Evolutionary conservation across 1,284 basidiomycete genomes (phyloP).

Genomic region (Peniophora sp.): DNA sequence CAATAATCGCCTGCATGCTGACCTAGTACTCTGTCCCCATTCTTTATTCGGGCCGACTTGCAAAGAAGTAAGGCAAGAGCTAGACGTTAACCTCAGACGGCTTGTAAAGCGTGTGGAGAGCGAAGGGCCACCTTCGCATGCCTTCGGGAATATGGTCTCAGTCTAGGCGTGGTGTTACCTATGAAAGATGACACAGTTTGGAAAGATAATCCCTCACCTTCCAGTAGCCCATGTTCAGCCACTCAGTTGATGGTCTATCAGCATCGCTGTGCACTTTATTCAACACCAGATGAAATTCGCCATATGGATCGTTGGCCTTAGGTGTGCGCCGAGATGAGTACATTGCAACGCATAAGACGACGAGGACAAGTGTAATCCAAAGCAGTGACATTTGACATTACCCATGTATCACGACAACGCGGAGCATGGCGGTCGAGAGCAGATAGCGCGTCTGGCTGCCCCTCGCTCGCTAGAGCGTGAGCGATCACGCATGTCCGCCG

Average conservation of each 20-base stretch:
- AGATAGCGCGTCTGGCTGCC: no score
- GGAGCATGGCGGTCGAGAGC: no score
- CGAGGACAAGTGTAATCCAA: no score
- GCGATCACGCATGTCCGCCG: no score
- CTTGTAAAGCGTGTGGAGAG: neutral
- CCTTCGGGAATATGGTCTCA: slow-evolving; percentile 44
- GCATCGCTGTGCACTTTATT: slow-evolving; percentile 31
- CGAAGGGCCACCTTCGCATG: slow-evolving; percentile 43
- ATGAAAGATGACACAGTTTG: neutral
- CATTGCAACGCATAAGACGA: no score
- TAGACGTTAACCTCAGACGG: slow-evolving; percentile 14
- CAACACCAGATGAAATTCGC: slow-evolving; percentile 42
- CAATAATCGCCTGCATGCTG: slow-evolving; percentile 1
- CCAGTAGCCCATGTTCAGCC: slow-evolving; percentile 67
- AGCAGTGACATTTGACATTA: no score
- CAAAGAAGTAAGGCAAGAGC: slow-evolving; percentile 50
- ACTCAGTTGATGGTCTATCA: slow-evolving; percentile 43
- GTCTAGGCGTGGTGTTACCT: slow-evolving; percentile 23
- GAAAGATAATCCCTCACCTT: slow-evolving; percentile 32
- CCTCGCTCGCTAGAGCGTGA: no score
- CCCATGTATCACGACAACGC: no score
- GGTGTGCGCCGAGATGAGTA: neutral
- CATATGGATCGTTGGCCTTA: slow-evolving; percentile 38
- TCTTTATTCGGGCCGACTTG: slow-evolving; percentile 31
- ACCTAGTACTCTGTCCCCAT: slow-evolving; percentile 45